Evolutionary conservation across 305 asterid genomes (phyloP), one percentile per base, ranked within the genome.

Genomic region (Salvia sclarea): DNA sequence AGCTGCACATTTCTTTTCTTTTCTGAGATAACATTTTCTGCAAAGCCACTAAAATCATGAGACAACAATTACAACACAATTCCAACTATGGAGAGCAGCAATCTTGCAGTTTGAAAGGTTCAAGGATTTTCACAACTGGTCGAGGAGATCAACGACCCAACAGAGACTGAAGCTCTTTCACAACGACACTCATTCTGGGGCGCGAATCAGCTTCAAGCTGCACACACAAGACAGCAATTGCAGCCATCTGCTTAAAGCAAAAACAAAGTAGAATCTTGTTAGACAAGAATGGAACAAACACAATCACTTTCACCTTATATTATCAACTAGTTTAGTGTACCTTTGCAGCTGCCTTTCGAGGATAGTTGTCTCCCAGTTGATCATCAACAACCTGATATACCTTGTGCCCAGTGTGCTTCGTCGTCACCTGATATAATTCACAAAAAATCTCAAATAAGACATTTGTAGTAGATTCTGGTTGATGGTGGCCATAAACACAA

Each of bases 371-470:
- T 53, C 13, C 18, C 11, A 53, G 60, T 5, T 11, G 37, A 53
- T 35, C 37, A 53, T 53, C 60, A 24, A 53, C 60, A 53, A 24
- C 18, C 5, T 5, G 3, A 2, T 13, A 0, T 5, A 53, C 11
- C 80, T 76, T 84, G 68, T 73, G 75, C 75, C 72, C 74, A 7
- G 76, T 73, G 38, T 81, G 83, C 28, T 48, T 64, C 64, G 84
- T 83, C 0, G 21, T 75, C 30, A 74, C 78, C 80, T 76, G 73
- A 24, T 66, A 44, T 13, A 22, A 22, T 38, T 9, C 10, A 17
- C 4, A 21, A 1, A 50, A 1, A 21, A 21, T 8, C 13, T n/a
- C 2, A 21, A 21, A 3, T 33, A 9, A 33, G 38, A 33, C 5
- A 5, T 9, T 9, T 9, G 1, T 5, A 33, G 7, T 5, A 33